phyloP scores from a whole-genome alignment of 2,329 filamentous ascomycete genomes.

The Akanthomyces uredinophilus region DNA sequence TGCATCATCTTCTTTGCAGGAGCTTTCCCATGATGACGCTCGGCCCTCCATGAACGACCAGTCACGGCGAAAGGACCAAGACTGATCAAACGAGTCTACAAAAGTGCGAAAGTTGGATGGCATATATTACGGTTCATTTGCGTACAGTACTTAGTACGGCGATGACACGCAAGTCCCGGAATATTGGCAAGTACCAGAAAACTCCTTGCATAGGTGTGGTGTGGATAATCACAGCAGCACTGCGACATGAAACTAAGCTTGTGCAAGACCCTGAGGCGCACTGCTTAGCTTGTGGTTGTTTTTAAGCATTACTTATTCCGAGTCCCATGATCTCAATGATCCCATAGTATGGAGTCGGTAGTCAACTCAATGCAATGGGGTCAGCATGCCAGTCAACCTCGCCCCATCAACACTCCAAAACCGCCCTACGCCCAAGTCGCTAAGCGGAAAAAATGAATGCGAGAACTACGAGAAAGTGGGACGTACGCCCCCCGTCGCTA shows the following conservation, averaged over 20 bases:
- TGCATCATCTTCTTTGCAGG: too few relatives aligned
- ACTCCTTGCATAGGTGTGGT: not conserved
- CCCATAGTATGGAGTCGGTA: not conserved
- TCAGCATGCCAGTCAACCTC: not conserved
- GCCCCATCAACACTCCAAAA: not conserved
- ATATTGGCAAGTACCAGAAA: not conserved
- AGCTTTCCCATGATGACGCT: not conserved
- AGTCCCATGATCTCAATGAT: not conserved
- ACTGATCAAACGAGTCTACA: not conserved
- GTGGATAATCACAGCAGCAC: not conserved
- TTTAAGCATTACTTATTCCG: not conserved
- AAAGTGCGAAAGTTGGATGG: not conserved
- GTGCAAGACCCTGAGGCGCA: not conserved
- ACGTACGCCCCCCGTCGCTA: not conserved
- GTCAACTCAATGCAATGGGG: not conserved
- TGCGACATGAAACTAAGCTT: not conserved
- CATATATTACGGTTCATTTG: not conserved
- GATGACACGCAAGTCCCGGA: not conserved
- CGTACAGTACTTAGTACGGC: too few relatives aligned
- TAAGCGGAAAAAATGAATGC: not conserved
- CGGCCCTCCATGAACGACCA: not conserved
- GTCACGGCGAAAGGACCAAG: not conserved
- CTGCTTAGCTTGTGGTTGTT: slow-evolving; percentile 5
- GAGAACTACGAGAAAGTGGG: not conserved
- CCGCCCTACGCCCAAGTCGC: too few relatives aligned